Evolutionary conservation across 2,329 filamentous ascomycete species (phyloP), one percentile per base, ranked within the genome.

Genomic region (Penicillium sp.): DNA sequence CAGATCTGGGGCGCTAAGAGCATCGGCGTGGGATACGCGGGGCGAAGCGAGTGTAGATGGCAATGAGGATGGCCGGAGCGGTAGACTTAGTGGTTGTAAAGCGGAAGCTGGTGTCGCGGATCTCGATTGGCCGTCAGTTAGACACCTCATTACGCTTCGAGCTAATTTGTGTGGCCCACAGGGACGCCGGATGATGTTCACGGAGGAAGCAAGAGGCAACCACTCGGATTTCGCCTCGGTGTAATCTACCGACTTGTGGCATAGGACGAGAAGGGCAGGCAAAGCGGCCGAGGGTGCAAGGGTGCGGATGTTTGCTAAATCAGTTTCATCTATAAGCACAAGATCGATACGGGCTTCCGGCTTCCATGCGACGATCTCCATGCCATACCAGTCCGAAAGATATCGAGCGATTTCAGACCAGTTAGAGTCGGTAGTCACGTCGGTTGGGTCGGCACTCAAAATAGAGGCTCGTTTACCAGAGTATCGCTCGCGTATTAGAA

Each of bases 151-250:
- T 15, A 77, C 64, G 29, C 70, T 72, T 35, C 71, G 74, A 4
- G 75, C 75, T 45, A 78, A 60, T 47, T 77, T 78, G 52, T 77
- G 73, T 8, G 75, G 75, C 1, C 75, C 76, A 49, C 72, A 76
- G 4, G 76, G 76, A 19, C 73, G 73, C 19, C 71, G 70, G 29
- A 77, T 71, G 25, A 77, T 72, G 49, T 77, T 71, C 10, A 77
- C 70, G 3, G 70, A 67, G 17, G 67, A 58, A 2, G 73, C 70
- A 36, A 75, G 59, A 7, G 68, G 61, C 2, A 67, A 41, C 68
- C 72, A 73, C 47, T 70, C 58, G 9, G 67, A 60, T 33, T 65
- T 60, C 19, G 70, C 63, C 6, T 63, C 60, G 29, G 62, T 68
- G 44, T 74, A 73, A 59, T 76, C 73, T 21, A 75, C 64, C 0